phyloP scores from a whole-genome alignment of 305 asterid genomes.

The Andrographis paniculata region DNA sequence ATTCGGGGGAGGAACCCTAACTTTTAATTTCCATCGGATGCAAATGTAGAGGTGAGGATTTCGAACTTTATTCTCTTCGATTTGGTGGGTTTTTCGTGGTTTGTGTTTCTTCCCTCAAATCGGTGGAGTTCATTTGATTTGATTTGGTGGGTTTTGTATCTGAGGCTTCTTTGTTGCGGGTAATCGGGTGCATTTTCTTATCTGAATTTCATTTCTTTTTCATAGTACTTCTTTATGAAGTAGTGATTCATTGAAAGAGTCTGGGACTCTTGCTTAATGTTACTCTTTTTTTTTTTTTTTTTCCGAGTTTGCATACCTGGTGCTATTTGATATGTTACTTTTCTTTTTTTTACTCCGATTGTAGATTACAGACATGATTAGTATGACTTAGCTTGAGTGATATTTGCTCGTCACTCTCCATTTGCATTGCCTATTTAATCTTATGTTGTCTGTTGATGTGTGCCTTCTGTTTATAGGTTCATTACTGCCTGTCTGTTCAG shows the following conservation, averaged over 20 bases:
- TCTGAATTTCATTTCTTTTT: not conserved
- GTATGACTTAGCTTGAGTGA: constrained; percentile 15
- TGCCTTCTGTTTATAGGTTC: constrained; percentile 11
- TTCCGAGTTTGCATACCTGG: constrained; percentile 19
- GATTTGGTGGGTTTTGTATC: not conserved
- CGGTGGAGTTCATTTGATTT: not conserved
- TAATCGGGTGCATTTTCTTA: not conserved
- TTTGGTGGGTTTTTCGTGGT: not conserved
- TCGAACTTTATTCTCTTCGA: constrained; percentile 1
- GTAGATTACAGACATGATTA: constrained; percentile 5
- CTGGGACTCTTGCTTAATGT: no score
- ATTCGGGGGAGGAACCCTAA: constrained; percentile 32
- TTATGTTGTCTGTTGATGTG: constrained; percentile 4
- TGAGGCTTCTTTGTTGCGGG: not conserved
- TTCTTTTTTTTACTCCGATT: not conserved
- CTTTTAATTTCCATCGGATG: constrained; percentile 23
- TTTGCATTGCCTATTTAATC: constrained; percentile 9
- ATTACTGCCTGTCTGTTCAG: not conserved
- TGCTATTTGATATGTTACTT: no score
- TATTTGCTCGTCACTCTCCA: not conserved
- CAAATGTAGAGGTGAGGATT: constrained; percentile 28
- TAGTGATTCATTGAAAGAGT: constrained; percentile 8
- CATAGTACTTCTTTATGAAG: constrained; percentile 8
- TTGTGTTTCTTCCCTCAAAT: constrained; percentile 3
- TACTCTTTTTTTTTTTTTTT: no score